Base-by-base conservation (phyloP, 2,329 filamentous ascomycete species). In the Colletotrichum tropicicola region DNA sequence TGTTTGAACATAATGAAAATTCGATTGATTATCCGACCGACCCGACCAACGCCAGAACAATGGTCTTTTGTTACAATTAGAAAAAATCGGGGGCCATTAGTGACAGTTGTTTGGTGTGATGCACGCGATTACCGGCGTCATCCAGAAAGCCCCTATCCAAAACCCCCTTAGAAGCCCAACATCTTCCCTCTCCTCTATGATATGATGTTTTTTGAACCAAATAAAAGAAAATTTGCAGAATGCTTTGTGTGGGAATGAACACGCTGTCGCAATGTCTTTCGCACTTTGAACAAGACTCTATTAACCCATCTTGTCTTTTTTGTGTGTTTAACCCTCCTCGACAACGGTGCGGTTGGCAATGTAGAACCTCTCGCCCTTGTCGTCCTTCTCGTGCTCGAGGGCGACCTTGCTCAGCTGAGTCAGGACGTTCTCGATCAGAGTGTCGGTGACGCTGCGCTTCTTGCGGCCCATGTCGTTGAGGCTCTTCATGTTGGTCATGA, bases 381-480 rank as follows among this genome's bases (percentile, higher is more conserved):
- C 82, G 70, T 87, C 85, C 53, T 72, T 75, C 73, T 87, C 84
- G 75, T 89, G 86, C 78, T 86, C 83, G 70, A 89, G 76, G 35
- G 87, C 85, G 68, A 90, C 79, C 82, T 90, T 90, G 80, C 85
- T 86, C 66, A 91, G 82, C 69, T 88, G 86, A 51, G 83, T 84
- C 71, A 91, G 84, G n/a, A 70, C 56, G 59, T 61, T 67, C 56
- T 68, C 61, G 62, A 70, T 71, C 53, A 71, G 67, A 6, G 56
- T 59, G 39, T 69, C 65, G 12, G 70, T 66, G 30, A 70, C 70
- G 43, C 66, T 84, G 70, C 88, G 84, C 78, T 87, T 83, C 80
- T 87, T 86, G 74, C 88, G 85, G 66, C 88, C 88, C 32, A 91
- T 82, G 74, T 90, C 83, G 73, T 88, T 84, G 67, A 90, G 82